Percentiles rank a stretch among this genome's conserved stretches.
Evolutionary conservation across 768 basidiomycete genomes (phyloP).

Genomic region (Pholiota conissans): DNA sequence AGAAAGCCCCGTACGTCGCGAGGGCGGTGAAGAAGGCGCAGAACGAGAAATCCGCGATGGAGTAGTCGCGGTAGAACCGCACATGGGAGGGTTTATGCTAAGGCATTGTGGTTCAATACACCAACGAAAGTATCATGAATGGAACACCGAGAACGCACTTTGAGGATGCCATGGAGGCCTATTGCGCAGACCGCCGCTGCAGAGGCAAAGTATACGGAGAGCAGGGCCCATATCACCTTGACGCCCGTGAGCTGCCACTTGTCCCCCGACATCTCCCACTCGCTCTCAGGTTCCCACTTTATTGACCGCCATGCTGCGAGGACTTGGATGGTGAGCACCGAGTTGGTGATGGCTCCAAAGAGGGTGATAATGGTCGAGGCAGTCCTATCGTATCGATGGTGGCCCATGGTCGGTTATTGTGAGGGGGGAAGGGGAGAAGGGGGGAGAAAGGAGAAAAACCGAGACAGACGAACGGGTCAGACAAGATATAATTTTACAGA

Average conservation of each 20-base stretch:
- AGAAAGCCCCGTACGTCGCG: conserved; percentile 61
- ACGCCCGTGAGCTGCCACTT: conserved; percentile 41
- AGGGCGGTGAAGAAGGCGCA: conserved; percentile 57
- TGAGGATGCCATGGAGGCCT: conserved; percentile 69
- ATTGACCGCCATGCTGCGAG: conserved; percentile 35
- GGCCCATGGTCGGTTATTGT: conserved; percentile 10
- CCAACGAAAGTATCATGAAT: conserved; percentile 3
- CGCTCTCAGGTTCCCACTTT: conserved; percentile 48
- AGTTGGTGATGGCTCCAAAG: conserved; percentile 33
- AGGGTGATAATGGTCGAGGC: conserved; percentile 40
- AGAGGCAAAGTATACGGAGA: conserved; percentile 65
- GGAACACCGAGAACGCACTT: conserved; percentile 38
- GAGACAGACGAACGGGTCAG: background rate
- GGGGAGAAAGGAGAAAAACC: conserved; percentile 6
- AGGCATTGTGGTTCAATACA: background rate
- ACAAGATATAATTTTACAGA: background rate
- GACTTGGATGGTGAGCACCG: conserved; percentile 36
- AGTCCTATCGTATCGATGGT: conserved; percentile 26
- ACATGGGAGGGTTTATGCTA: conserved; percentile 68
- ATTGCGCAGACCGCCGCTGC: conserved; percentile 64
- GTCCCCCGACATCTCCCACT: conserved; percentile 41
- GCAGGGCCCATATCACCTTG: conserved; percentile 59
- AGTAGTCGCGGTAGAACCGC: conserved; percentile 81
- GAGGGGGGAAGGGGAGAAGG: background rate
- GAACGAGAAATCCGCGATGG: conserved; percentile 77